Conservation (phyloP, 2,329 filamentous ascomycete genomes). For the Emmonsiellopsis sp. region DNA sequence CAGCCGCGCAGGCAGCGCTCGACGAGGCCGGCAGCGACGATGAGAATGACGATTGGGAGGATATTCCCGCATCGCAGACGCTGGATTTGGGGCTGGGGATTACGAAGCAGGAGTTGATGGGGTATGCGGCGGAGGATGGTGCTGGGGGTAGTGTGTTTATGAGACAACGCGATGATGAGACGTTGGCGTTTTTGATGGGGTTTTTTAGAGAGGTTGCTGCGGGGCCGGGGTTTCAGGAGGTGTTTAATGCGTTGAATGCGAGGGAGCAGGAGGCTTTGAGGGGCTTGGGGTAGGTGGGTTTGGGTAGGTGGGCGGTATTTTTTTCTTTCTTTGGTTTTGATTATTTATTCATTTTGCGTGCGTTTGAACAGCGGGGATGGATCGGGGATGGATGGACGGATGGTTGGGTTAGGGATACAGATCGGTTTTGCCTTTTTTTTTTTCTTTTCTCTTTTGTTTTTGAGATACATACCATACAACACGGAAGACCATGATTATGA, state of each 20-base stretch:
- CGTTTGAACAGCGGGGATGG: neutral
- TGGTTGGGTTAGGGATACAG: neutral
- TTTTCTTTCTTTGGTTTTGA: too few relatives aligned
- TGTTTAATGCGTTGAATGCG: constrained; percentile 45
- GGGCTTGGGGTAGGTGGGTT: constrained; percentile 7
- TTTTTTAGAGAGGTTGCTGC: constrained; percentile 59
- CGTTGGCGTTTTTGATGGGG: constrained; percentile 69
- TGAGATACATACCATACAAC: too few relatives aligned
- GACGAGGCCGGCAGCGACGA: constrained; percentile 55
- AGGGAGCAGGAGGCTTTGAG: constrained; percentile 39
- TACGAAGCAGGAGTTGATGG: constrained; percentile 71
- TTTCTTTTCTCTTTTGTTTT: neutral
- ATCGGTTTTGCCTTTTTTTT: neutral
- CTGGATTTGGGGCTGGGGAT: constrained; percentile 65
- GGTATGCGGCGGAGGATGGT: constrained; percentile 49
- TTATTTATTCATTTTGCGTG: neutral
- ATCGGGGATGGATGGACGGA: neutral
- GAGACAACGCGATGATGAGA: constrained; percentile 78
- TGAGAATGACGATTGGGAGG: constrained; percentile 82
- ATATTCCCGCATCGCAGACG: constrained; percentile 55
- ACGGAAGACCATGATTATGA: neutral
- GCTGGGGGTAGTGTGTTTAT: constrained; percentile 40
- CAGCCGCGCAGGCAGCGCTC: constrained; percentile 48
- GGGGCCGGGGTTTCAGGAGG: constrained; percentile 45
- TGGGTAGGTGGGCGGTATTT: neutral